Evolutionary conservation across 345 rosid species (phyloP), one percentile per base, ranked within the genome.

Genomic region (Linum trigynum): DNA sequence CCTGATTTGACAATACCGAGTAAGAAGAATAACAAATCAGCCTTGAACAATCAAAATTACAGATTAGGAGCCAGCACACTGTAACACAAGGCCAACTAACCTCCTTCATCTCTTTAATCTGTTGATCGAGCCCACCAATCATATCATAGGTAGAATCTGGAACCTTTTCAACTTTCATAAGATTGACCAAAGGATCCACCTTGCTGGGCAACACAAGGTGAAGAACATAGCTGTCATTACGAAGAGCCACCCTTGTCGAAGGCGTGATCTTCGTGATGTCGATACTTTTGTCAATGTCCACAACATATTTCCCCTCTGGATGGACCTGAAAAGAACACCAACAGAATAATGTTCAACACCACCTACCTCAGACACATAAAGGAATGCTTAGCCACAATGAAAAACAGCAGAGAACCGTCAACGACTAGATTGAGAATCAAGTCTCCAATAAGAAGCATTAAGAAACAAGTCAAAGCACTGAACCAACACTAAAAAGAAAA

Each of bases 241-340:
- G 96, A 9, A 94, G 97, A 66, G 99, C 97, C 64, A 94, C 97
- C 79, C 99, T 90, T 0, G 96, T 94, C 3, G 99, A 84, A 14
- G 99, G 95, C 0, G 91, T 90, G 62, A 94, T 83, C 67, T 94
- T 94, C 5, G 99, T 87, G 69, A 94, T 90, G 77, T 90, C 97
- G 41, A 94, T 94, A 65, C 74, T 90, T 78, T 88, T 94, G 79
- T 90, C 99, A 72, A 94, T 77, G 75, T 90, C 99, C 60, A 91
- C 97, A 43, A 94, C 99, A 77, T 94, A 94, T 73, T 94, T 94
- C 37, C 99, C 97, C 78, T 94, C 97, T n/a, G 97, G 99, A 75
- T 94, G 99, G 74, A 94, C 99, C 99, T 94, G 81, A 12, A 65
- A 65, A 64, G 57, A 39, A 67, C 40, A 41, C 61, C 61, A 57